Evolutionary conservation across 2,329 filamentous ascomycete species (phyloP).

Genomic region (Penicillium sp.): DNA sequence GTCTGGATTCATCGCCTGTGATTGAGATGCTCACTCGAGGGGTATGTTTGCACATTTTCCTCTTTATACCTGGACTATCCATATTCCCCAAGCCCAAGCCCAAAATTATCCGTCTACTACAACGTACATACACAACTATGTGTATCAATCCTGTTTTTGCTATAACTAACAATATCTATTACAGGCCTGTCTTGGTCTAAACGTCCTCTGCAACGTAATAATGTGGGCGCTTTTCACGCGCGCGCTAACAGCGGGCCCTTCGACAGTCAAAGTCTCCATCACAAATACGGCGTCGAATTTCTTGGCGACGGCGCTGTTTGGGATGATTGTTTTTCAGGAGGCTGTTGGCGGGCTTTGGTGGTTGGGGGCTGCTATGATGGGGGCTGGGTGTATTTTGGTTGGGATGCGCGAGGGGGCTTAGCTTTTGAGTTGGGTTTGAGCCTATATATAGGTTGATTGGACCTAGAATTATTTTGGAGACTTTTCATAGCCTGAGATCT

Average conservation of each 20-base stretch:
- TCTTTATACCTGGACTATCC: not conserved
- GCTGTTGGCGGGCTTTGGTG: constrained; percentile 57
- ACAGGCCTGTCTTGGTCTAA: constrained; percentile 59
- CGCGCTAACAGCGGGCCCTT: constrained; percentile 57
- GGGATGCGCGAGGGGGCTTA: constrained; percentile 53
- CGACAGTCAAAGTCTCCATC: constrained; percentile 61
- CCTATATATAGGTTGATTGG: too few relatives aligned
- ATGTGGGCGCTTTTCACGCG: constrained; percentile 66
- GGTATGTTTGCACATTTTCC: constrained; percentile 38
- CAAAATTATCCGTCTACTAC: not conserved
- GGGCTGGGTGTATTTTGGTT: constrained; percentile 61
- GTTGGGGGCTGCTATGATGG: constrained; percentile 58
- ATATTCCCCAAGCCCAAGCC: not conserved
- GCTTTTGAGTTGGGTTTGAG: not conserved
- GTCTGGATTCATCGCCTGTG: constrained; percentile 34
- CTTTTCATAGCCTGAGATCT: not conserved
- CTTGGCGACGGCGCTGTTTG: constrained; percentile 58
- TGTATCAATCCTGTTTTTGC: constrained; percentile 14
- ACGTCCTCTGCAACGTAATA: constrained; percentile 59
- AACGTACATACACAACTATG: not conserved
- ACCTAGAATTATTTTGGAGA: too few relatives aligned
- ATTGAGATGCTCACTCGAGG: constrained; percentile 52
- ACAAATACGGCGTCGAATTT: constrained; percentile 65
- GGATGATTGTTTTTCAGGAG: constrained; percentile 58
- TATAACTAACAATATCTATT: not conserved